Evolutionary conservation across 768 basidiomycete species (phyloP).

Genomic region (Phlebiopsis gigantea): DNA sequence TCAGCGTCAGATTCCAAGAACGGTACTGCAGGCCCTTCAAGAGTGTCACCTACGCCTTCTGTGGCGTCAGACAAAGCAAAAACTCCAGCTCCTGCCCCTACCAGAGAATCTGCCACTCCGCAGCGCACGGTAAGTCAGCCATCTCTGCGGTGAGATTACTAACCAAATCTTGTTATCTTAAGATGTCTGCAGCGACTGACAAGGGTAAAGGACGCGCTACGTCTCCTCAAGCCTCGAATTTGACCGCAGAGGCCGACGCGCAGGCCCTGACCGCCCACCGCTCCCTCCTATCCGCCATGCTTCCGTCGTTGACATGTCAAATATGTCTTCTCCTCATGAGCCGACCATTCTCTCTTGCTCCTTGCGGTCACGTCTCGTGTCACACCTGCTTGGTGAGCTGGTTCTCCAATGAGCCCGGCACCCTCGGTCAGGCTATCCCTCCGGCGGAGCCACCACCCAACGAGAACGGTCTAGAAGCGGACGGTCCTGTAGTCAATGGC

Average conservation of each 20-base stretch:
- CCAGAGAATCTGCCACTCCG: neutral
- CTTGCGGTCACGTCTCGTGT: conserved; percentile 73
- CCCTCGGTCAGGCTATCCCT: conserved; percentile 23
- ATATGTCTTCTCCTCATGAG: conserved; percentile 74
- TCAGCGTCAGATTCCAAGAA: neutral
- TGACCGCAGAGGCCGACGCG: conserved; percentile 5
- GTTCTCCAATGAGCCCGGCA: conserved; percentile 44
- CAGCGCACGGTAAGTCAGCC: too few relatives aligned
- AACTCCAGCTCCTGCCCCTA: neutral
- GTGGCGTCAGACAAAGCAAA: neutral
- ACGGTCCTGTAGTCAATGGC: conserved; percentile 9
- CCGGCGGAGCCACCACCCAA: neutral
- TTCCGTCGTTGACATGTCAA: conserved; percentile 68
- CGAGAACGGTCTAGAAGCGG: neutral
- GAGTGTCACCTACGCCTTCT: neutral
- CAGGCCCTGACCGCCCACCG: conserved; percentile 43
- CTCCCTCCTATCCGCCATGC: conserved; percentile 45
- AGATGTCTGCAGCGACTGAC: neutral
- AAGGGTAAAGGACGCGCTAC: conserved; percentile 12
- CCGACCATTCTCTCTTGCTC: conserved; percentile 67
- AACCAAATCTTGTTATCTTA: neutral
- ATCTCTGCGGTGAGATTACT: neutral
- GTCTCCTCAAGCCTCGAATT: neutral
- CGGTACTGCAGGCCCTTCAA: neutral
- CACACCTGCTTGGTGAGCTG: conserved; percentile 69